These are phyloP conservation scores for Cetraspora pellucida DNA, from an alignment of 192 early-diverging fungal genomes.

Conservation along the genomic window DNA sequence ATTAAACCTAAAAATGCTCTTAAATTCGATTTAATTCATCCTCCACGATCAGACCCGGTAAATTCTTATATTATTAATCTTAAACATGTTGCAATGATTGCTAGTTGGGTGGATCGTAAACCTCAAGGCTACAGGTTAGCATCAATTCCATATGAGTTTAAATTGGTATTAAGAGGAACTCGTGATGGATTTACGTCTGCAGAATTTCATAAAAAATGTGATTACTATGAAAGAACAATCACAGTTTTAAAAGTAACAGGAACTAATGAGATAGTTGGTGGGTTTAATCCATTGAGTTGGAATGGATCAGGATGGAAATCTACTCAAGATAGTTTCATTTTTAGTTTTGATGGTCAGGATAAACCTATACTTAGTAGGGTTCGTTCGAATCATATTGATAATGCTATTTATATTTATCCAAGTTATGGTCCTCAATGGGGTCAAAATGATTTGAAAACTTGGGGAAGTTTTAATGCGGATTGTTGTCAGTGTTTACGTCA, in stretches of 20 bases:
- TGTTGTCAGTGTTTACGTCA: conserved; percentile 10
- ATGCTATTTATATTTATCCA: conserved; percentile 7
- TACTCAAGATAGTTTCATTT: conserved; percentile 1
- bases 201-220: conserved; percentile 24
- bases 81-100: conserved; percentile 13
- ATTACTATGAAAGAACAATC: conserved; percentile 4
- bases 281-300: conserved; percentile 23
- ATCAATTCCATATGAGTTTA: conserved; percentile 21
- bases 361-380: not conserved
- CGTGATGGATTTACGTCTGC: conserved; percentile 11
- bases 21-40: not conserved
- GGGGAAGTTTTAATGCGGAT: conserved; percentile 21
- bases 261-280: not conserved
- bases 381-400: not conserved
- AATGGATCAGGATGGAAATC: conserved; percentile 9
- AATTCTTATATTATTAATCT: conserved; percentile 9
- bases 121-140: conserved; percentile 5
- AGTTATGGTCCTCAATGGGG: conserved; percentile 13
- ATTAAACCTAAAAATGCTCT: not conserved
- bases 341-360: not conserved
- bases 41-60: not conserved
- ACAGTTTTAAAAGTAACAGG: conserved; percentile 5
- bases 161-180: not conserved
- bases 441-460: not conserved
- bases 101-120: conserved; percentile 7